Base-by-base conservation (phyloP, 2,329 filamentous ascomycete genomes). In the Neonectria coccinea region DNA sequence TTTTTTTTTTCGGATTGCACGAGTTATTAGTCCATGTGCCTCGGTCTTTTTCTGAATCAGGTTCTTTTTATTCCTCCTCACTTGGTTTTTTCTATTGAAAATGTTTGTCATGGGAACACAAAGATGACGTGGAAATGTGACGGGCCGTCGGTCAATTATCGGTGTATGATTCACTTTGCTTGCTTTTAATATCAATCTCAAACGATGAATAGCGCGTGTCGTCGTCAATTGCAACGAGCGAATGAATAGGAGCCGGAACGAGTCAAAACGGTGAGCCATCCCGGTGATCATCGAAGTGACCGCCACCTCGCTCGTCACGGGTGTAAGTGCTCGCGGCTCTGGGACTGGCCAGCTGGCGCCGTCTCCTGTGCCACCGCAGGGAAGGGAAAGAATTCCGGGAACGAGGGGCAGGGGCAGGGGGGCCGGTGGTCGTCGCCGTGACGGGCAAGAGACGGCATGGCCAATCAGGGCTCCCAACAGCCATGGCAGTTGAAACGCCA, bases 401-500 rank as follows among this genome's bases (percentile, higher is more conserved):
- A 51, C 42, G 56, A 63, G 41, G 64, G 60, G 67, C 59, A 66
- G 62, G 7, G 39, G 61, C 67, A 66, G 56, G 64, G 25, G 25
- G 25, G 5, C 25, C 25, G 33, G 47, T 25, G 41, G 16, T n/a
- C 36, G 36, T 39, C 36, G 14, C 36, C 36, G 69, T 72, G 70
- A 70, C 68, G 51, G 59, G 39, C 57, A 55, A 59, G 39, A 51
- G 42, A 20, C 25, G 4, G 22, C 42, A 16, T 9, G 48, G 56
- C 71, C 71, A 73, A 72, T 72, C 61, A 69, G 25, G 16, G 10
- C 16, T 25, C 45, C 14, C 61, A 51, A 3, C 2, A n/a, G 25
- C 60, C 55, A 57, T 64, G 66, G 50, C 59, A 50, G 67, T 67
- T 56, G 53, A 58, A 70, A 72, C 68, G 70, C 68, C 65, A 67